Evolutionary conservation across 1,284 basidiomycete genomes (phyloP).

Genomic region (Phylloporus gajari): DNA sequence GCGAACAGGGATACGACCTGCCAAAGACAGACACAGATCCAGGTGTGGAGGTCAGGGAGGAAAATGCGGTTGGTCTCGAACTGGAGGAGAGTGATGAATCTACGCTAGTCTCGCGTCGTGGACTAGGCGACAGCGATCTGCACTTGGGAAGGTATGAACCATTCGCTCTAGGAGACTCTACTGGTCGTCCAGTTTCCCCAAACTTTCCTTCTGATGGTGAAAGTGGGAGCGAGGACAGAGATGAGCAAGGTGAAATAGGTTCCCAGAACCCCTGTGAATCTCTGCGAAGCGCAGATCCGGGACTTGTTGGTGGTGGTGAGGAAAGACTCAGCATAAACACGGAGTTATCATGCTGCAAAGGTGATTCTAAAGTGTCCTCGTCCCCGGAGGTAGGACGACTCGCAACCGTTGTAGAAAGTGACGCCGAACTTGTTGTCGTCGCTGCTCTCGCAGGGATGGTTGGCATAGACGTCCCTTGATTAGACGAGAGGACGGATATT

Average conservation of each 20-base stretch:
- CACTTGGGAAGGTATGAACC: slow-evolving; percentile 17
- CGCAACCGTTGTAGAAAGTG: slow-evolving; percentile 7
- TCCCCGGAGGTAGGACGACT: background rate
- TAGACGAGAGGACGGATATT: background rate
- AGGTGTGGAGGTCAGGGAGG: slow-evolving; percentile 21
- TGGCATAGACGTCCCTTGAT: slow-evolving; percentile 22
- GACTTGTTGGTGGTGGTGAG: slow-evolving; percentile 26
- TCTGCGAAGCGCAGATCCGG: slow-evolving; percentile 26
- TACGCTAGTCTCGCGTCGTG: slow-evolving; percentile 8
- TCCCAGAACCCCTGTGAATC: slow-evolving; percentile 46
- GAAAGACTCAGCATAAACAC: slow-evolving; percentile 14
- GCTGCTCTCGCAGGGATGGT: slow-evolving; percentile 20
- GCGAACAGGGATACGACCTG: slow-evolving; percentile 22
- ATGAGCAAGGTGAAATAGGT: slow-evolving; percentile 35
- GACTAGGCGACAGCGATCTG: slow-evolving; percentile 32
- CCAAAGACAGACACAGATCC: slow-evolving; percentile 17
- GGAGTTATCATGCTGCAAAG: slow-evolving; percentile 13
- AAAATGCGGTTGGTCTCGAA: slow-evolving; percentile 16
- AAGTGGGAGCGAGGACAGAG: slow-evolving; percentile 30
- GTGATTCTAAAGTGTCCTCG: slow-evolving; percentile 12
- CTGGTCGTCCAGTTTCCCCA: slow-evolving; percentile 5
- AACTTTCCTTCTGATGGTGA: slow-evolving; percentile 28
- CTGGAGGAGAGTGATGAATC: slow-evolving; percentile 19
- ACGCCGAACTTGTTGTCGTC: slow-evolving; percentile 14
- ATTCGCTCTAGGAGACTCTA: slow-evolving; percentile 5